Evolutionary conservation across 441 rosid genomes (phyloP).

Genomic region (Croton laevigatus): DNA sequence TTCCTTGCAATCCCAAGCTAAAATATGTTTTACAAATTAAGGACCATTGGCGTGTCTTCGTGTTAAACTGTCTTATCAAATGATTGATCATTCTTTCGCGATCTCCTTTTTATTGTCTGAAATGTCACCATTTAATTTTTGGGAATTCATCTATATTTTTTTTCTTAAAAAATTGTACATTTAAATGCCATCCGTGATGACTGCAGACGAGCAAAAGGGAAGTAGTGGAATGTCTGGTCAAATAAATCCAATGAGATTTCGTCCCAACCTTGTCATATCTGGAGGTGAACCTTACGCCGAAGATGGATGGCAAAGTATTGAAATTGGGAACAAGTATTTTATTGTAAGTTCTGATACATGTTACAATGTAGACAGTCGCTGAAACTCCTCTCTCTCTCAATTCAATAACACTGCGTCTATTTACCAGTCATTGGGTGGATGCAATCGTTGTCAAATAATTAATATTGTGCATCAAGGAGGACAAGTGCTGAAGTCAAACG

Average conservation of each 20-base stretch:
- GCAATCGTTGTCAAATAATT: conserved; percentile 89
- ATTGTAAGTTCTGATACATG: conserved; percentile 40
- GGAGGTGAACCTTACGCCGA: conserved; percentile 83
- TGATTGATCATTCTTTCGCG: neutral
- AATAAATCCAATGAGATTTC: conserved; percentile 64
- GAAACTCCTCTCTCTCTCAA: neutral
- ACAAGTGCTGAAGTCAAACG: conserved; percentile 61
- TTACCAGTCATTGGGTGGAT: conserved; percentile 83
- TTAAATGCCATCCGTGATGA: conserved; percentile 4
- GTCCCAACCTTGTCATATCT: conserved; percentile 74
- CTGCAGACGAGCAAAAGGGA: conserved; percentile 34
- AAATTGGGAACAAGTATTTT: conserved; percentile 56
- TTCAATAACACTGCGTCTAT: neutral
- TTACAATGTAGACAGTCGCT: too few species aligned
- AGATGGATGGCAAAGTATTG: conserved; percentile 74
- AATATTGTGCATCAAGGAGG: conserved; percentile 52
- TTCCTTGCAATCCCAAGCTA: neutral
- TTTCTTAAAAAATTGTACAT: neutral
- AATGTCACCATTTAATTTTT: neutral
- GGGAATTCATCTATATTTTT: neutral
- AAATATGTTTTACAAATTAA: neutral
- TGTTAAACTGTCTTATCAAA: neutral
- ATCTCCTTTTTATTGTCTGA: neutral
- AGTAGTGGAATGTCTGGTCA: conserved; percentile 27
- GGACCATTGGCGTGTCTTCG: neutral